phyloP scores from a whole-genome alignment of 441 rosid genomes.

The Gossypium schwendimanii region DNA sequence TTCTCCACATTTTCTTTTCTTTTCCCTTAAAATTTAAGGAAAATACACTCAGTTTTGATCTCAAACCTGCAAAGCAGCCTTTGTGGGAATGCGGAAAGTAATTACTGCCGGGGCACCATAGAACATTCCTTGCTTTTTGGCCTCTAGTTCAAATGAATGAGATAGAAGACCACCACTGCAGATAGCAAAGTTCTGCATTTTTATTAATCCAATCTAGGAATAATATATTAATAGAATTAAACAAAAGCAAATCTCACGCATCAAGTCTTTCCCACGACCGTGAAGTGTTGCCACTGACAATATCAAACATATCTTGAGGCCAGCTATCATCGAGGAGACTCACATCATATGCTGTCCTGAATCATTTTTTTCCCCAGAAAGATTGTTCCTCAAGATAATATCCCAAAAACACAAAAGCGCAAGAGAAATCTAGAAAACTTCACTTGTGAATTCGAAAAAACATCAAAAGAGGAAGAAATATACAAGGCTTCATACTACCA shows the following conservation, averaged over 20 bases:
- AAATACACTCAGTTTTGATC: not conserved
- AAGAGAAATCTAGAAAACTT: not conserved
- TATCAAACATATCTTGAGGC: slow-evolving; percentile 54
- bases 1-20: not conserved
- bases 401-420: not conserved
- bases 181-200: not conserved
- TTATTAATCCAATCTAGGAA: not conserved
- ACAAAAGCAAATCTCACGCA: slow-evolving; percentile 50
- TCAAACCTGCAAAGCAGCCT: slow-evolving; percentile 72
- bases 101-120: slow-evolving; percentile 76
- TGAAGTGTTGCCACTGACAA: slow-evolving; percentile 67
- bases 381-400: not conserved
- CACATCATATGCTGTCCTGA: slow-evolving; percentile 82
- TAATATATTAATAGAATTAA: not conserved
- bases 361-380: not conserved
- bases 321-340: slow-evolving; percentile 59
- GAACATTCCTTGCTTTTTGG: slow-evolving; percentile 66
- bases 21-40: not conserved
- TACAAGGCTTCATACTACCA: not conserved
- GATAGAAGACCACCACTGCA: slow-evolving; percentile 77
- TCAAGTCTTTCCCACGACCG: slow-evolving; percentile 91
- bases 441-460: not conserved
- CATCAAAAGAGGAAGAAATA: not conserved
- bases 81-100: slow-evolving; percentile 85
- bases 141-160: slow-evolving; percentile 75